A percentile compares a stretch with the other conserved stretches of the same genome.
These are phyloP conservation scores for Penicillium antarcticum DNA, from an alignment of 495 filamentous ascomycete species.

Conservation along the genomic window DNA sequence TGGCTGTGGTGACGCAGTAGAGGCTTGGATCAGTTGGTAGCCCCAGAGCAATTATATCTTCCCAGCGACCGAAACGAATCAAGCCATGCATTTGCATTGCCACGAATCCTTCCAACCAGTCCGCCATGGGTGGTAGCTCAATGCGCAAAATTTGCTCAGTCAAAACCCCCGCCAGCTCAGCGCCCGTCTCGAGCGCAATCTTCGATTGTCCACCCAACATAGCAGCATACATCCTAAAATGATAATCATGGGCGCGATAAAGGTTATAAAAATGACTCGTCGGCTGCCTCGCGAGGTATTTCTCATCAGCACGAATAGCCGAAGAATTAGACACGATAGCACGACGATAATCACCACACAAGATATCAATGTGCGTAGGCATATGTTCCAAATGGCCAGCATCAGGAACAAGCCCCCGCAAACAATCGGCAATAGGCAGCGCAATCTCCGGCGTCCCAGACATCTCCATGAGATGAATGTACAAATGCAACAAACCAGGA, in stretches of 20 bases:
- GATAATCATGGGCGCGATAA: constrained; percentile 63
- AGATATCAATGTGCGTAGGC: constrained; percentile 65
- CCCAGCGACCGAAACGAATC: constrained; percentile 64
- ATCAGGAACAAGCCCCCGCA: constrained; percentile 62
- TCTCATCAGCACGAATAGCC: constrained; percentile 62
- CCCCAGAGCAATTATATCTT: constrained; percentile 49
- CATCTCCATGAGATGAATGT: constrained; percentile 77
- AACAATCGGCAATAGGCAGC: constrained; percentile 51
- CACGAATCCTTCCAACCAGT: constrained; percentile 67
- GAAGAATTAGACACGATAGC: constrained; percentile 58
- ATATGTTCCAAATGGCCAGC: constrained; percentile 71
- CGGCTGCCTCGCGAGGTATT: constrained; percentile 49
- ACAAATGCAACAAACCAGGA: constrained; percentile 64
- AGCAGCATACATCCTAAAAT: constrained; percentile 67
- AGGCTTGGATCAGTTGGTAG: constrained; percentile 50
- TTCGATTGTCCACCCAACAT: constrained; percentile 63
- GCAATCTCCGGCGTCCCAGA: constrained; percentile 58
- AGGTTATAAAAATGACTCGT: constrained; percentile 64
- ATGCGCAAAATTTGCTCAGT: constrained; percentile 59
- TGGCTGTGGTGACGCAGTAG: constrained; percentile 61
- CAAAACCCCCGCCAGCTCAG: constrained; percentile 49
- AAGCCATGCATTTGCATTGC: constrained; percentile 60
- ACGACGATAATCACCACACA: constrained; percentile 62
- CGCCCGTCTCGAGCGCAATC: constrained; percentile 53
- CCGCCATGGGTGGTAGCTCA: constrained; percentile 64